These are phyloP conservation scores for Leishmania turanica DNA, from an alignment of 208 protist genomes.

Conservation along the genomic window DNA sequence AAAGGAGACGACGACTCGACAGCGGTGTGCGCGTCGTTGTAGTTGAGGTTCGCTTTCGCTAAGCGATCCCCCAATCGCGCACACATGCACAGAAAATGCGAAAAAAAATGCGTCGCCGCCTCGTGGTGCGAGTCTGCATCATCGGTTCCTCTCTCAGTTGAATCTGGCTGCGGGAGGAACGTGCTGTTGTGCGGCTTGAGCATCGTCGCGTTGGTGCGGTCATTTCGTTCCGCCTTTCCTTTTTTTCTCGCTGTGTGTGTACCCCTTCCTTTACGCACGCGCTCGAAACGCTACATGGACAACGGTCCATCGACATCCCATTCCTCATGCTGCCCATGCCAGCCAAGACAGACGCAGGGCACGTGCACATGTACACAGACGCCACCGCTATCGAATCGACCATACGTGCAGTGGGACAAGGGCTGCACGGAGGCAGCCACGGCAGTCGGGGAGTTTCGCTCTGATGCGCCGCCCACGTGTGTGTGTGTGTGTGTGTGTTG, in stretches of 20 bases:
- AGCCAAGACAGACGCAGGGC: neutral
- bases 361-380: neutral
- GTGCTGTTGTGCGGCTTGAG: neutral
- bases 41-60: neutral
- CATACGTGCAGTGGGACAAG: neutral
- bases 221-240: neutral
- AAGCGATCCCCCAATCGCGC: neutral
- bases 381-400: neutral
- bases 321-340: neutral
- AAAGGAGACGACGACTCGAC: neutral
- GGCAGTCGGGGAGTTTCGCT: neutral
- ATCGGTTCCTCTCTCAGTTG: neutral
- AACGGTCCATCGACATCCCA: conserved; percentile 1
- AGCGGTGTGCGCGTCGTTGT: neutral
- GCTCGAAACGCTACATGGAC: neutral
- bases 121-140: neutral
- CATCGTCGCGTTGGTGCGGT: neutral
- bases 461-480: neutral
- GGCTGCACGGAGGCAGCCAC: neutral
- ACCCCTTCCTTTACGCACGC: neutral
- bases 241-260: neutral
- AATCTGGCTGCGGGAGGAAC: no score
- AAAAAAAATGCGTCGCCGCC: neutral
- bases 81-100: neutral
- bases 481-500: neutral